Evolutionary conservation across 1,284 basidiomycete genomes (phyloP).

Genomic region (Pterulicium gracile): DNA sequence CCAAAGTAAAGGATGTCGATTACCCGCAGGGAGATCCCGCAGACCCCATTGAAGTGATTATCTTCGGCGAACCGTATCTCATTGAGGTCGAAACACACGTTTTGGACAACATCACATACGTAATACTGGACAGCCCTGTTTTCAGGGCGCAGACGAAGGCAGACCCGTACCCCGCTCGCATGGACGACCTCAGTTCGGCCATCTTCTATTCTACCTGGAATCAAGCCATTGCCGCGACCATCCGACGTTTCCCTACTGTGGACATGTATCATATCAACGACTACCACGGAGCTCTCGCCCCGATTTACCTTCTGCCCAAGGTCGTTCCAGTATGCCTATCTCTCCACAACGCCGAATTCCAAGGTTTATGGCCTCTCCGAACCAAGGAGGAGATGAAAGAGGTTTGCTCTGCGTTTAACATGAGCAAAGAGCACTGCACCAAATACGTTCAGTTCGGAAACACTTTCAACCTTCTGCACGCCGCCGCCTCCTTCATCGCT

Average conservation of each 20-base stretch:
- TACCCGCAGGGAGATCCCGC: constrained; percentile 85
- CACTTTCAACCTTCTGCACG: constrained; percentile 90
- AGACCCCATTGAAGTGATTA: constrained; percentile 89
- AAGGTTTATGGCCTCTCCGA: constrained; percentile 88
- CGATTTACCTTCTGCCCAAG: constrained; percentile 84
- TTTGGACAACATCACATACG: constrained; percentile 88
- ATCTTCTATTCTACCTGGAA: constrained; percentile 98
- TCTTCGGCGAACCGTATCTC: constrained; percentile 89
- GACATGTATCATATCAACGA: constrained; percentile 89
- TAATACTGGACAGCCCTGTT: constrained; percentile 87
- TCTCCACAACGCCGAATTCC: constrained; percentile 94
- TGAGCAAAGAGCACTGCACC: constrained; percentile 88
- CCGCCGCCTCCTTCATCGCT: constrained; percentile 84
- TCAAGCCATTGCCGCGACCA: constrained; percentile 84
- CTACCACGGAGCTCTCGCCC: constrained; percentile 85
- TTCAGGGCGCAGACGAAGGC: constrained; percentile 92
- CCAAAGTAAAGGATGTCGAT: constrained; percentile 88
- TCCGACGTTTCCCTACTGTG: constrained; percentile 73
- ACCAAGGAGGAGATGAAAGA: constrained; percentile 97
- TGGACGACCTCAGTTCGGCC: constrained; percentile 91
- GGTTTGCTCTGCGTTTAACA: constrained; percentile 92
- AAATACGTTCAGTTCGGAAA: constrained; percentile 96
- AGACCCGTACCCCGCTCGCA: constrained; percentile 89
- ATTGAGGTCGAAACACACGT: constrained; percentile 90
- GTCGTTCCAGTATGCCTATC: constrained; percentile 84